These are phyloP conservation scores for Aspergillus terreus DNA, from an alignment of 2,329 filamentous ascomycete species.

Conservation along the genomic window DNA sequence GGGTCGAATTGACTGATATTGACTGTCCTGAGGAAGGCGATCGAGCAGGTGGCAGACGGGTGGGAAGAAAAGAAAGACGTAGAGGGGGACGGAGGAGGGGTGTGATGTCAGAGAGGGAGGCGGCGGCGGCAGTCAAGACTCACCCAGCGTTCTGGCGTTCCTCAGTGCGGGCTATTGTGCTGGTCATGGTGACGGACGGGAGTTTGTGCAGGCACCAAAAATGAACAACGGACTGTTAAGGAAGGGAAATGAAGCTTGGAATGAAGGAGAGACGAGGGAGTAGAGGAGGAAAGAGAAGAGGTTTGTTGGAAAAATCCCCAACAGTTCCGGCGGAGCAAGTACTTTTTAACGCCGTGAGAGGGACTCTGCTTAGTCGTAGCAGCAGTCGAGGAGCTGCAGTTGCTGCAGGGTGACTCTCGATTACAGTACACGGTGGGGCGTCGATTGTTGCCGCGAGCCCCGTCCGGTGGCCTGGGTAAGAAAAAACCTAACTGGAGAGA, in stretches of 20 bases:
- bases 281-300: slow-evolving; percentile 12
- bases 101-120: slow-evolving; percentile 37
- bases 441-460: slow-evolving; percentile 8
- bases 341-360: slow-evolving; percentile 28
- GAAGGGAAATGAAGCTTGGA: slow-evolving; percentile 15
- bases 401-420: slow-evolving; percentile 4
- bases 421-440: slow-evolving; percentile 13
- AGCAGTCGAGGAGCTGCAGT: not conserved
- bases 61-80: slow-evolving; percentile 4
- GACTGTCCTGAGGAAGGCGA: slow-evolving; percentile 2
- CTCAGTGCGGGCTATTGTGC: slow-evolving; percentile 49
- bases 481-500: not conserved
- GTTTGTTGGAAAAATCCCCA: slow-evolving; percentile 19
- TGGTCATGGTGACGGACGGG: slow-evolving; percentile 41
- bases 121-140: slow-evolving; percentile 29
- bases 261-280: slow-evolving; percentile 7
- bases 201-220: not conserved
- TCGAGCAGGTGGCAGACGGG: slow-evolving; percentile 8
- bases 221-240: not conserved
- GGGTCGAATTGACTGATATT: not conserved
- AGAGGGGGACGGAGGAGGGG: slow-evolving; percentile 17
- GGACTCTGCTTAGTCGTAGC: not conserved
- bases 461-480: not conserved
- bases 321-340: slow-evolving; percentile 30
- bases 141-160: slow-evolving; percentile 51